Evolutionary conservation across 2,329 filamentous ascomycete species (phyloP).

Genomic region (Ceratocystis variospora): DNA sequence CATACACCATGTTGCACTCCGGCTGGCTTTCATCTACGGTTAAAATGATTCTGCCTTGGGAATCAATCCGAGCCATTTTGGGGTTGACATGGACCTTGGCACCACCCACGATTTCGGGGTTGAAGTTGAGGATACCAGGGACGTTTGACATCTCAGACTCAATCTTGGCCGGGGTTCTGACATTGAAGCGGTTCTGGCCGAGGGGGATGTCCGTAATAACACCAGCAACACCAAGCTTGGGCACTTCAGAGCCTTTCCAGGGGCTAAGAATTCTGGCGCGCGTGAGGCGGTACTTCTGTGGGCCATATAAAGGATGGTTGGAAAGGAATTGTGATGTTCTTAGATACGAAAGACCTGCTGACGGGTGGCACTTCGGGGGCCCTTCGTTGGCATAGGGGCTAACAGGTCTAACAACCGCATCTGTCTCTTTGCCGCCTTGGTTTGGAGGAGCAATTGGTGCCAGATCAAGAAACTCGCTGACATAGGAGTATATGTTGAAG

Average conservation of each 20-base stretch:
- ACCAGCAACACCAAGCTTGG: slow-evolving; percentile 42
- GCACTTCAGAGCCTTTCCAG: slow-evolving; percentile 25
- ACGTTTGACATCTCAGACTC: slow-evolving; percentile 19
- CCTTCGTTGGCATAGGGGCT: slow-evolving; percentile 39
- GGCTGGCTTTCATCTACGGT: slow-evolving; percentile 29
- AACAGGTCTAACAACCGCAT: slow-evolving; percentile 17
- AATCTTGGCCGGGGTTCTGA: slow-evolving; percentile 19
- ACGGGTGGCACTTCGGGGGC: slow-evolving; percentile 48
- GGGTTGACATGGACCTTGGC: slow-evolving; percentile 41
- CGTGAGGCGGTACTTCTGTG: slow-evolving; percentile 39
- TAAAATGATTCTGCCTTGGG: slow-evolving; percentile 37
- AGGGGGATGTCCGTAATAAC: slow-evolving; percentile 35
- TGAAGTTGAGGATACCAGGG: slow-evolving; percentile 25
- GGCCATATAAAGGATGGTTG: slow-evolving; percentile 49
- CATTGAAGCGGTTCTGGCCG: slow-evolving; percentile 33
- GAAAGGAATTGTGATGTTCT: slow-evolving; percentile 41
- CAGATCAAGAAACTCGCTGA: slow-evolving; percentile 49
- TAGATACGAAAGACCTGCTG: slow-evolving; percentile 48
- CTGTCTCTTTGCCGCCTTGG: slow-evolving; percentile 21
- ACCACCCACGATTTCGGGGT: slow-evolving; percentile 37
- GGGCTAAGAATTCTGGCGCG: slow-evolving; percentile 39
- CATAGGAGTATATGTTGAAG: slow-evolving; percentile 36
- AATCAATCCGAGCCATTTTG: slow-evolving; percentile 33
- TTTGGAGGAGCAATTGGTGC: slow-evolving; percentile 34
- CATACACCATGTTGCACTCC: slow-evolving; percentile 32